Evolutionary conservation across 306 rosid genomes (phyloP).

Genomic region (Phaseolus lunatus): DNA sequence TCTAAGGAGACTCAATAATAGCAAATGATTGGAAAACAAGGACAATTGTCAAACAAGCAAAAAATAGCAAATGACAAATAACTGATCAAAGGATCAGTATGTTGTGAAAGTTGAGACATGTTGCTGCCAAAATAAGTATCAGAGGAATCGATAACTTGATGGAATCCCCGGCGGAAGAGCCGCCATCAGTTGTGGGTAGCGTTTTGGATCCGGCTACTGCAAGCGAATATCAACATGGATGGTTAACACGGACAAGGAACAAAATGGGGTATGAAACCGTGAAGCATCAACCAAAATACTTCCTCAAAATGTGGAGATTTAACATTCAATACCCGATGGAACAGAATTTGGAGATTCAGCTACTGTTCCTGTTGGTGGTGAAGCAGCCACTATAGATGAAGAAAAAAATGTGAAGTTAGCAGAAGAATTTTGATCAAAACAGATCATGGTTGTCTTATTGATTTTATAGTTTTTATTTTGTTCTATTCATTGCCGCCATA

Average conservation of each 20-base stretch:
- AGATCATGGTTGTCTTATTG: neutral
- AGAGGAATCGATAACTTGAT: conserved; percentile 59
- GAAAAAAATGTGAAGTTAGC: conserved; percentile 39
- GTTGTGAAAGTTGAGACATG: conserved; percentile 50
- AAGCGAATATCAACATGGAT: conserved; percentile 31
- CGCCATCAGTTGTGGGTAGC: conserved; percentile 62
- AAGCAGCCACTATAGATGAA: conserved; percentile 61
- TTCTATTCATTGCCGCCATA: neutral
- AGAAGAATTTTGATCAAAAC: neutral
- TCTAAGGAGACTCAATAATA: conserved; percentile 35
- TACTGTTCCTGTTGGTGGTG: conserved; percentile 70
- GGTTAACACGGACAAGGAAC: conserved; percentile 33
- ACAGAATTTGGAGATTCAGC: conserved; percentile 67
- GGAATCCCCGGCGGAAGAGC: conserved; percentile 67
- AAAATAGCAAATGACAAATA: conserved; percentile 31
- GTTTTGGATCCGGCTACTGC: conserved; percentile 78
- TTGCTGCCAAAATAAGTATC: conserved; percentile 57
- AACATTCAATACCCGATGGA: conserved; percentile 70
- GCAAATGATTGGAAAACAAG: conserved; percentile 16
- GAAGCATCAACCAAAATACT: conserved; percentile 24
- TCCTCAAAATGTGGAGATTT: neutral
- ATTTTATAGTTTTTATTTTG: neutral
- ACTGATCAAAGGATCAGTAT: conserved; percentile 50
- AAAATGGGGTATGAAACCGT: conserved; percentile 3
- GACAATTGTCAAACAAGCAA: conserved; percentile 21